These are phyloP conservation scores for Lagerstroemia speciosa DNA, from an alignment of 345 rosid genomes.

Conservation along the genomic window DNA sequence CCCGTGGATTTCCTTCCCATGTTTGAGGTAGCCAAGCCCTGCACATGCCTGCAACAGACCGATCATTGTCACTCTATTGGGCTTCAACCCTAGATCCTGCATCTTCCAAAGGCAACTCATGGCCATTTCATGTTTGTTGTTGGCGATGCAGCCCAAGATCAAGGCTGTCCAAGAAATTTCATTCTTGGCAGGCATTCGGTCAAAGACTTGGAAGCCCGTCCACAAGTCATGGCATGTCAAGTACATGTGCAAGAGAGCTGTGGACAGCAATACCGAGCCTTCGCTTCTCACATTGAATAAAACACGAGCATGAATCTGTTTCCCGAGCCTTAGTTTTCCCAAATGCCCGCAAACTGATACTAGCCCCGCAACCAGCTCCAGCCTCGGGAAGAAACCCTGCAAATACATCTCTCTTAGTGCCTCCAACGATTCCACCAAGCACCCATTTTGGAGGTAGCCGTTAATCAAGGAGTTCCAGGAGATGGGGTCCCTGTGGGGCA, in stretches of 20 bases:
- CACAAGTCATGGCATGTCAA: constrained; percentile 24
- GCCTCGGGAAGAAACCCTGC: constrained; percentile 32
- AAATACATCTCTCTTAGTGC: constrained; percentile 29
- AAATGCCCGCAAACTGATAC: constrained; percentile 26
- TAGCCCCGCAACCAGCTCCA: constrained; percentile 39
- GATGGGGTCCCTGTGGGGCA: constrained; percentile 32
- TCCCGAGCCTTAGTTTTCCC: constrained; percentile 19
- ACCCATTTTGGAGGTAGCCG: constrained; percentile 29
- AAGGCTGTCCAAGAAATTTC: constrained; percentile 52
- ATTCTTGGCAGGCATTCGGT: constrained; percentile 29
- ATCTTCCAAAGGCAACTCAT: constrained; percentile 34
- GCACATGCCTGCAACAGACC: constrained; percentile 32
- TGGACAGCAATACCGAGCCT: constrained; percentile 26
- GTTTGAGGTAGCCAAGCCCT: constrained; percentile 16
- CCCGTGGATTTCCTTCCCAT: constrained; percentile 45
- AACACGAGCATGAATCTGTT: constrained; percentile 38
- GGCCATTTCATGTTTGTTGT: constrained; percentile 19
- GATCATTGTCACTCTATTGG: constrained; percentile 36
- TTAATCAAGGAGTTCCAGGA: constrained; percentile 36
- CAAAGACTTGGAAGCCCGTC: constrained; percentile 30
- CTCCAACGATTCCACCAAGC: constrained; percentile 16
- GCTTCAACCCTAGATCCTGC: constrained; percentile 35
- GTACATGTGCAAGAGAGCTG: constrained; percentile 45
- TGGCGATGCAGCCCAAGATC: constrained; percentile 40
- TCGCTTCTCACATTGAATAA: constrained; percentile 29